Percentiles rank a stretch among this genome's conserved stretches.
phyloP scores from a whole-genome alignment of 148 eudicot species.

The Silene uniflora region DNA sequence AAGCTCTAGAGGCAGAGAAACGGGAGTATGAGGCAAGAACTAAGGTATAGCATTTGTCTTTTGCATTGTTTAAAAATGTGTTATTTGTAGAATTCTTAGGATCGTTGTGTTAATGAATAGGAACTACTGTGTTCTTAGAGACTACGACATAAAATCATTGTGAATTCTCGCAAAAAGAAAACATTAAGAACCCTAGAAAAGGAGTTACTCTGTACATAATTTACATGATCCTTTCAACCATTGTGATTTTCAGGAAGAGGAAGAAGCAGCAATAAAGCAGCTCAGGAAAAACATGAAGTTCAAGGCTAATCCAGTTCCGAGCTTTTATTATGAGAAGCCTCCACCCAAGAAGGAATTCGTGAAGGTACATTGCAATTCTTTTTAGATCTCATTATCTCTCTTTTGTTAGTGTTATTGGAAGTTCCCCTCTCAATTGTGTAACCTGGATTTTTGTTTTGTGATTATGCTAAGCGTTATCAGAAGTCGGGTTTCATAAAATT shows the following conservation, averaged over 20 bases:
- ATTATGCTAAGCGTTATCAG: neutral
- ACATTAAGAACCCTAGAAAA: no score
- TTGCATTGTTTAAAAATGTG: neutral
- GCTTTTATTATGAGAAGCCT: slow-evolving; percentile 81
- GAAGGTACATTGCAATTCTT: slow-evolving; percentile 49
- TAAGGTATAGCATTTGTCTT: slow-evolving; percentile 46
- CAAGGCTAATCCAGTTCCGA: slow-evolving; percentile 91
- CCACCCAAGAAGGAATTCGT: slow-evolving; percentile 87
- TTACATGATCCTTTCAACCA: neutral
- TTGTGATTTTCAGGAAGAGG: slow-evolving; percentile 61
- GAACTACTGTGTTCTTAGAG: no score
- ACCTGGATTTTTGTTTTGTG: neutral
- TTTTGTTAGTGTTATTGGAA: neutral
- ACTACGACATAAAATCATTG: no score
- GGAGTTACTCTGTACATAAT: no score
- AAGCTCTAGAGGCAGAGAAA: slow-evolving; percentile 82
- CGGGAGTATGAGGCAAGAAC: slow-evolving; percentile 72
- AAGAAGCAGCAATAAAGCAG: slow-evolving; percentile 71
- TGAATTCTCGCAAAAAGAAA: no score
- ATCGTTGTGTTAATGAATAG: no score
- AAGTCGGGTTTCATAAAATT: neutral
- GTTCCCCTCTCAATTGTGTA: neutral
- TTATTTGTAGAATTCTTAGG: no score
- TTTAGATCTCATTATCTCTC: neutral
- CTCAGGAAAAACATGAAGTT: slow-evolving; percentile 69